Evolutionary conservation across 2,329 filamentous ascomycete species (phyloP).

Genomic region (Penicillium expansum): DNA sequence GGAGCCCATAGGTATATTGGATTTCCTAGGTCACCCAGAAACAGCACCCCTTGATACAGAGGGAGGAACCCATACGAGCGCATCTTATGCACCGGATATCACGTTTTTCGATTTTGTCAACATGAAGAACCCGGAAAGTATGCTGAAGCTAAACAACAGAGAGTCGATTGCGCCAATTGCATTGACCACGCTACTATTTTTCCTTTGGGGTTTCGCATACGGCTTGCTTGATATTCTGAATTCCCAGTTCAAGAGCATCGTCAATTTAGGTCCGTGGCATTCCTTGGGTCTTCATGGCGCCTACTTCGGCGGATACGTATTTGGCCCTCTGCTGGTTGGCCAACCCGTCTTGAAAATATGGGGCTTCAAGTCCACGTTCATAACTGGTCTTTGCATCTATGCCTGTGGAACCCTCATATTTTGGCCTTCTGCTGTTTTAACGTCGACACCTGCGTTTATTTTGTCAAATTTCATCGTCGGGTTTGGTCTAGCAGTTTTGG

Average conservation of each 20-base stretch:
- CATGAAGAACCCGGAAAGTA: slow-evolving; percentile 55
- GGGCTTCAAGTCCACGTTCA: slow-evolving; percentile 63
- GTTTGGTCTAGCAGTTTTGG: slow-evolving; percentile 58
- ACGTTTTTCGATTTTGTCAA: slow-evolving; percentile 64
- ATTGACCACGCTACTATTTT: slow-evolving; percentile 75
- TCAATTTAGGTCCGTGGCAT: slow-evolving; percentile 36
- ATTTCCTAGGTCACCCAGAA: slow-evolving; percentile 54
- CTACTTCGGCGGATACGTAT: slow-evolving; percentile 59
- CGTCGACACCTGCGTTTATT: slow-evolving; percentile 59
- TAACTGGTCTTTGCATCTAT: slow-evolving; percentile 60
- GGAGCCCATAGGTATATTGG: slow-evolving; percentile 44
- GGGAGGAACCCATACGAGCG: slow-evolving; percentile 39
- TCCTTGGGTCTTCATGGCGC: slow-evolving; percentile 55
- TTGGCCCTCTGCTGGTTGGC: slow-evolving; percentile 57
- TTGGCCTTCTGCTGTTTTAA: slow-evolving; percentile 63
- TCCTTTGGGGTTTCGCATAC: slow-evolving; percentile 89
- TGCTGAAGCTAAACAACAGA: slow-evolving; percentile 56
- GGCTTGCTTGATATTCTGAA: slow-evolving; percentile 82
- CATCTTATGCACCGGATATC: slow-evolving; percentile 36
- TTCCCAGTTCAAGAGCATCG: slow-evolving; percentile 55
- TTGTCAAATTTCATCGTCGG: slow-evolving; percentile 64
- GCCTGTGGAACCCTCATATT: slow-evolving; percentile 61
- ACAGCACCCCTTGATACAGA: slow-evolving; percentile 32
- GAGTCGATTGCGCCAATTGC: slow-evolving; percentile 58
- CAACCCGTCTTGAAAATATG: slow-evolving; percentile 55